These are phyloP conservation scores for Lactifluus pinguis DNA, from an alignment of 768 basidiomycete genomes.

Conservation along the genomic window DNA sequence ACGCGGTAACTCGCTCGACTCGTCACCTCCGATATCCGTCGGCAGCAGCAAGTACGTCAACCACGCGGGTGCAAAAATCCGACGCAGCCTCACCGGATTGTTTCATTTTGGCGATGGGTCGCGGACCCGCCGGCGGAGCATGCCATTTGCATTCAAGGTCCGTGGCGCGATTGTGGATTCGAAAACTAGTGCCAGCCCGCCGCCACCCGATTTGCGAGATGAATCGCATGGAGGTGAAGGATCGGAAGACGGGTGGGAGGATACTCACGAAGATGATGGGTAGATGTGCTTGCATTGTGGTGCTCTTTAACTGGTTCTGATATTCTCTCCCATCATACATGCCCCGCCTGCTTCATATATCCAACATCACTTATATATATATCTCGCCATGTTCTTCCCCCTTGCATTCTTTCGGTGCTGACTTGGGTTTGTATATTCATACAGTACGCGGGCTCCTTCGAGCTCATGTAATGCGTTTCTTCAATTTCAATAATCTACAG, in stretches of 20 bases:
- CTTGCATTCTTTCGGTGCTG: neutral
- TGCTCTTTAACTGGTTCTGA: neutral
- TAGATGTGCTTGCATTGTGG: neutral
- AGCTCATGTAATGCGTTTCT: neutral
- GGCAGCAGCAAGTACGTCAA: neutral
- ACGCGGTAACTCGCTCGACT: conserved; percentile 14
- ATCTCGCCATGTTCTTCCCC: neutral
- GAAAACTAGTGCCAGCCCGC: neutral
- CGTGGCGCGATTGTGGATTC: neutral
- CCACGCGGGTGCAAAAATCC: neutral
- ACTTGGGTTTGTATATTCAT: neutral
- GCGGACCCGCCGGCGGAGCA: conserved; percentile 2
- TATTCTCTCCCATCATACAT: neutral
- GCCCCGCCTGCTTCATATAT: neutral
- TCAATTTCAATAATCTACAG: neutral
- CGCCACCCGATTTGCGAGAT: neutral
- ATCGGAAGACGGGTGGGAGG: conserved; percentile 1
- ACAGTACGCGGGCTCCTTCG: neutral
- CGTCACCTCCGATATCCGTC: neutral
- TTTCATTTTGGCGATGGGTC: conserved; percentile 1
- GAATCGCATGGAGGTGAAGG: neutral
- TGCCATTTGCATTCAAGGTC: neutral
- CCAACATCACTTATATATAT: neutral
- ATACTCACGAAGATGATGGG: neutral
- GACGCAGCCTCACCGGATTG: conserved; percentile 11